phyloP scores from a whole-genome alignment of 176 grass and related monocot species.

The Rhynchospora tenuis region DNA sequence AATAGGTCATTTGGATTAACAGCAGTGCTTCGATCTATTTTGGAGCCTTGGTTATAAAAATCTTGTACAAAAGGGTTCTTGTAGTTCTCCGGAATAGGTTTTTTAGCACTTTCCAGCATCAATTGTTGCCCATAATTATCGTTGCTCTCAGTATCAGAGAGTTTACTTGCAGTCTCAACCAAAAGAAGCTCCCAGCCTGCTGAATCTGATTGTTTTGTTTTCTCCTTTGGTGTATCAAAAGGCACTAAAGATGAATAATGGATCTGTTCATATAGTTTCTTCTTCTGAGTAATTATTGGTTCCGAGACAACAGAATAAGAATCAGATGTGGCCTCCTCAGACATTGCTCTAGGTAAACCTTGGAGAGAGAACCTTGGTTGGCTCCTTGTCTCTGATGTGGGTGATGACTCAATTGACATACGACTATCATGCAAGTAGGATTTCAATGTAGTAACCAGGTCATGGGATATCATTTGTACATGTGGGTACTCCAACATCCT shows the following conservation, averaged over 20 bases:
- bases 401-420: neutral
- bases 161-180: conserved; percentile 10
- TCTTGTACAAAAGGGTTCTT: conserved; percentile 20
- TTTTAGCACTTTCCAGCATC: neutral
- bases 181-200: conserved; percentile 28
- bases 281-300: neutral
- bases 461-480: conserved; percentile 28
- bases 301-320: neutral
- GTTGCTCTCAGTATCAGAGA: neutral
- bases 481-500: conserved; percentile 30
- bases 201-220: neutral
- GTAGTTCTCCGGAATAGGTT: neutral
- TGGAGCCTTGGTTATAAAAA: neutral
- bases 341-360: neutral
- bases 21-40: neutral
- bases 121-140: neutral
- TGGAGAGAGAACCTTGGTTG: neutral
- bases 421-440: conserved; percentile 11
- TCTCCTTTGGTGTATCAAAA: neutral
- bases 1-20: neutral
- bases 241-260: neutral
- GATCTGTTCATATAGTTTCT: neutral
- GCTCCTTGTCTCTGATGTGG: neutral
- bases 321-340: neutral
- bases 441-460: conserved; percentile 27